These are phyloP conservation scores for Eucalyptus erythrocorys DNA, from an alignment of 345 rosid genomes.

Conservation along the genomic window DNA sequence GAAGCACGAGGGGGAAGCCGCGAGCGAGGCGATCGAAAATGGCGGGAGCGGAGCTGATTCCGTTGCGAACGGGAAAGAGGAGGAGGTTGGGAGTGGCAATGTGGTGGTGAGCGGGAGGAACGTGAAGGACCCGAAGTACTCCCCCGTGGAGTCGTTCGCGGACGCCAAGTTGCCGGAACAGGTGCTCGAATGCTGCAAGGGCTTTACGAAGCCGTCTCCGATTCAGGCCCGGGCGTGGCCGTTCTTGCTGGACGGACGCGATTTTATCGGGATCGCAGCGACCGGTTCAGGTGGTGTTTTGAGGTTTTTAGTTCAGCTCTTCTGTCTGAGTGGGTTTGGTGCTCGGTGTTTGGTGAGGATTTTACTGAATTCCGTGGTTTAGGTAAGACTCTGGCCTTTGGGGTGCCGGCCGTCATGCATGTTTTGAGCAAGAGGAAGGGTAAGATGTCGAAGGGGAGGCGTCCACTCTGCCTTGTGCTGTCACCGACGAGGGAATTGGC, in stretches of 20 bases:
- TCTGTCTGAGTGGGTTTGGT: not conserved
- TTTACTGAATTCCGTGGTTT: not conserved
- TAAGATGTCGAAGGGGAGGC: slow-evolving; percentile 28
- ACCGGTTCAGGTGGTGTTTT: slow-evolving; percentile 81
- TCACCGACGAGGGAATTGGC: slow-evolving; percentile 96
- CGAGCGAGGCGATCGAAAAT: not conserved
- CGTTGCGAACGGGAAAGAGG: not conserved
- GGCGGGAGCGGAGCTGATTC: not conserved
- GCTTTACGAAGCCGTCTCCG: slow-evolving; percentile 69
- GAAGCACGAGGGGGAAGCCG: slow-evolving; percentile 7
- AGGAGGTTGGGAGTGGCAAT: slow-evolving; percentile 21
- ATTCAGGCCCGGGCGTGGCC: slow-evolving; percentile 97
- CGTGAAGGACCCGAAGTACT: slow-evolving; percentile 47
- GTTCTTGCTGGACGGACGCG: slow-evolving; percentile 77
- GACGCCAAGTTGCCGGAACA: slow-evolving; percentile 50
- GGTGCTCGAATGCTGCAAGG: slow-evolving; percentile 69
- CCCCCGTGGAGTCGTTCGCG: slow-evolving; percentile 39
- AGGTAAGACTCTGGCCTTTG: slow-evolving; percentile 95
- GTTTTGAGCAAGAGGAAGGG: slow-evolving; percentile 60
- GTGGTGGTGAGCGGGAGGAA: slow-evolving; percentile 60
- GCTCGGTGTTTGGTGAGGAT: not conserved
- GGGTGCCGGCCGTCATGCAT: slow-evolving; percentile 85
- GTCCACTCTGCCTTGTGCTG: slow-evolving; percentile 84
- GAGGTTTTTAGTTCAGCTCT: not conserved
- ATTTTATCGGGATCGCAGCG: slow-evolving; percentile 86